These are phyloP conservation scores for Cercospora nicotianae DNA, from an alignment of 2,329 filamentous ascomycete species.

Conservation along the genomic window DNA sequence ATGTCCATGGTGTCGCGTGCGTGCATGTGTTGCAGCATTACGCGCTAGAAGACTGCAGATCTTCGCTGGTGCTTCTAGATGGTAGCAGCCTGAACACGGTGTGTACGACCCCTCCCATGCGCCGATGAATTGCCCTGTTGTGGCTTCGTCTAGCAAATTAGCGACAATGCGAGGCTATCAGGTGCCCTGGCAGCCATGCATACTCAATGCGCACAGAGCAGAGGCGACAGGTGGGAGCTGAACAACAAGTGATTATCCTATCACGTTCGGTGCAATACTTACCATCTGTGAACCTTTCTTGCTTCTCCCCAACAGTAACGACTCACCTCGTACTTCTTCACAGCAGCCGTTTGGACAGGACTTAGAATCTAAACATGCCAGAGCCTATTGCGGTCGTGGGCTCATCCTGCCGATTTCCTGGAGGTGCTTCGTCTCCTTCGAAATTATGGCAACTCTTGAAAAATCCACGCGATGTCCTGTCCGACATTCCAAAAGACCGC, in stretches of 20 bases:
- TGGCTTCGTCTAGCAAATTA: not conserved
- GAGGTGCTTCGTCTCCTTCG: conserved; percentile 24
- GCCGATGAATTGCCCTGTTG: not conserved
- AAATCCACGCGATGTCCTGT: conserved; percentile 18
- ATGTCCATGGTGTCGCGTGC: not conserved
- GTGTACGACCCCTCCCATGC: not conserved
- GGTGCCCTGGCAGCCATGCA: not conserved
- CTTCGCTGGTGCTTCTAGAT: not conserved
- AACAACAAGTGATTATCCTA: not conserved
- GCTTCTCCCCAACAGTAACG: not conserved
- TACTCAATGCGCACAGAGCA: not conserved
- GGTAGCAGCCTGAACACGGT: not conserved
- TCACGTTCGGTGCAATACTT: not conserved
- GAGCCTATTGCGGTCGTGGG: conserved; percentile 27
- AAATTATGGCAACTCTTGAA: conserved; percentile 30
- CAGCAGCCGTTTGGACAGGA: not conserved
- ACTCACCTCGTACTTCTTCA: not conserved
- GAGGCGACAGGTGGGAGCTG: not conserved
- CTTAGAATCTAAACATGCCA: not conserved
- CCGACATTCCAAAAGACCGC: conserved; percentile 27
- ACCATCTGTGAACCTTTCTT: not conserved
- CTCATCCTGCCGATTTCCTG: conserved; percentile 24
- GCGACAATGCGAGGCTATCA: not conserved
- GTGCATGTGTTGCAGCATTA: not conserved
- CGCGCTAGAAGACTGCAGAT: not conserved